Conservation (phyloP, 192 early-diverging fungal species). For the Podila verticillata region DNA sequence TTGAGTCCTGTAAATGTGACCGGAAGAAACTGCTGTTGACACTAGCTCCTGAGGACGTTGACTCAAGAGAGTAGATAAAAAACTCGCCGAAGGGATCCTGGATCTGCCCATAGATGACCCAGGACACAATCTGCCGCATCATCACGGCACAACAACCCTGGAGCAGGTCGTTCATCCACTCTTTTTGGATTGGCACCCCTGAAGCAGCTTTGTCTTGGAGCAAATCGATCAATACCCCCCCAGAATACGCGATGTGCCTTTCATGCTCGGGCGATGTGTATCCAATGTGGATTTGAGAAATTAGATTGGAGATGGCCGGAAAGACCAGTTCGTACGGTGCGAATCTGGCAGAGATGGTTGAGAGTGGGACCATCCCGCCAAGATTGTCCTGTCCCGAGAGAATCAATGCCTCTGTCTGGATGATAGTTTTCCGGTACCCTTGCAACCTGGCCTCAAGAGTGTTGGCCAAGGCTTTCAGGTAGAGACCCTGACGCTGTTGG, state of each 20-base stretch:
- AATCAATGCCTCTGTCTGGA: slow-evolving; percentile 60
- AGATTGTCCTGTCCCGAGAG: slow-evolving; percentile 61
- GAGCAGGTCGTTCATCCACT: slow-evolving; percentile 59
- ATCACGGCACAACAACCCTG: slow-evolving; percentile 60
- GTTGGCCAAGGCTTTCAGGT: slow-evolving; percentile 61
- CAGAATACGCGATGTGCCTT: slow-evolving; percentile 33
- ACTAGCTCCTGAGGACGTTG: neutral
- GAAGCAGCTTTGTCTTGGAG: slow-evolving; percentile 59
- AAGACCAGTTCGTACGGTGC: slow-evolving; percentile 63
- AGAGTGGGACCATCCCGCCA: slow-evolving; percentile 57
- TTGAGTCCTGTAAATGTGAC: neutral
- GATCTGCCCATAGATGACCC: slow-evolving; percentile 75
- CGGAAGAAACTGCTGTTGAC: neutral
- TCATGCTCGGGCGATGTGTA: slow-evolving; percentile 21
- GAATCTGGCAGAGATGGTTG: slow-evolving; percentile 51
- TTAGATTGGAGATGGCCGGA: slow-evolving; percentile 52
- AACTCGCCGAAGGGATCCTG: slow-evolving; percentile 71
- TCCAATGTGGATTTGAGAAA: slow-evolving; percentile 45
- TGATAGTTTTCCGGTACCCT: slow-evolving; percentile 57
- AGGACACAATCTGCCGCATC: slow-evolving; percentile 67
- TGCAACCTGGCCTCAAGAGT: slow-evolving; percentile 53
- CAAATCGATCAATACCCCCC: slow-evolving; percentile 60
- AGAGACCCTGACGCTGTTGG: slow-evolving; percentile 27
- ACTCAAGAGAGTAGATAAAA: slow-evolving; percentile 57
- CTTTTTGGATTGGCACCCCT: slow-evolving; percentile 60